Evolutionary conservation across 23 red algal species (phyloP).

Genomic region (Gracilaria caudata): DNA sequence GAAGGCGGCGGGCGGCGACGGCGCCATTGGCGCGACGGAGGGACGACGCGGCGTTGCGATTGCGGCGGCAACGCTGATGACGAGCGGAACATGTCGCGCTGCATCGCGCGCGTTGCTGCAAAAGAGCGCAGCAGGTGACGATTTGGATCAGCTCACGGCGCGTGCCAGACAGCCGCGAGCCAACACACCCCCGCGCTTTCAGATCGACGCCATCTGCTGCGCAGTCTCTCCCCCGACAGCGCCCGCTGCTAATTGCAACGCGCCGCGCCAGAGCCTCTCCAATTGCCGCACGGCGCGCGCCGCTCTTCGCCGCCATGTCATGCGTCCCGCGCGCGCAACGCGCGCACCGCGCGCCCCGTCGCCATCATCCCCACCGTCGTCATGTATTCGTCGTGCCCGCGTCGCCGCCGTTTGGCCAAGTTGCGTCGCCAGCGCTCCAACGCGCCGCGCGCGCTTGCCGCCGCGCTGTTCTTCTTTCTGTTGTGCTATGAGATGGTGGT

Average conservation of each 20-base stretch:
- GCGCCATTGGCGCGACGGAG: conserved; percentile 9
- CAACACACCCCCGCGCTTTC: background rate
- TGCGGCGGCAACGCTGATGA: background rate
- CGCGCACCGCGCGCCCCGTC: background rate
- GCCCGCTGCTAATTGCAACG: conserved; percentile 17
- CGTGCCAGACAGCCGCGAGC: background rate
- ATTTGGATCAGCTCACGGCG: background rate
- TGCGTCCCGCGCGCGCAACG: background rate
- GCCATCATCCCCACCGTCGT: background rate
- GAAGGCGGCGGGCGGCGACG: conserved; percentile 5
- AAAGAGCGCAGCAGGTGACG: no score
- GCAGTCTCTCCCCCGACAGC: no score
- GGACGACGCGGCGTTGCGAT: background rate
- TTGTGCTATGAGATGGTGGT: conserved; percentile 29
- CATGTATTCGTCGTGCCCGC: background rate
- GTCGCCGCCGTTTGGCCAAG: conserved; percentile 8
- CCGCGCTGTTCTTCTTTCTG: conserved; percentile 26
- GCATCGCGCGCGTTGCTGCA: background rate
- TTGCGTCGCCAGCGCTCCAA: background rate
- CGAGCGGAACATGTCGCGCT: background rate
- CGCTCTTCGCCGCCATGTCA: background rate
- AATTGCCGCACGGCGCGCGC: background rate
- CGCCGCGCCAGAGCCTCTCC: background rate
- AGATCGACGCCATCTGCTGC: no score
- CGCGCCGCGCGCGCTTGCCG: conserved; percentile 9